Evolutionary conservation across 305 asterid genomes (phyloP).

Genomic region (Stenogyne calaminthoides): DNA sequence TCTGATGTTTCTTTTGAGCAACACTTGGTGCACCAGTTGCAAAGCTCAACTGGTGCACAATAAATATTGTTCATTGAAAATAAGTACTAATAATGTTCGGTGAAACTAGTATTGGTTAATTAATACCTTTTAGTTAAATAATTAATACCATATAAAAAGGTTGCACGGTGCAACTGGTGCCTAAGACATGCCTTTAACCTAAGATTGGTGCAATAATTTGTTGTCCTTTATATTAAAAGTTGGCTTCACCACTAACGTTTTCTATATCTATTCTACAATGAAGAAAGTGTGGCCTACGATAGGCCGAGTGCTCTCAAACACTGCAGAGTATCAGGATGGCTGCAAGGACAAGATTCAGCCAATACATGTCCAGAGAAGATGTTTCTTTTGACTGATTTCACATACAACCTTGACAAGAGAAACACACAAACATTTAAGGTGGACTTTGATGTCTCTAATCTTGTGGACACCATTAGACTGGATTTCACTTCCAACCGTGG

Average conservation of each 20-base stretch:
- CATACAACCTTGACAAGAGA: slow-evolving; percentile 73
- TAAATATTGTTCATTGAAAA: too few species aligned
- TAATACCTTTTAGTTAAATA: too few species aligned
- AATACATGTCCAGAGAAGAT: slow-evolving; percentile 38
- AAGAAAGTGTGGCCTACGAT: slow-evolving; percentile 90
- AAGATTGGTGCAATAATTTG: background rate
- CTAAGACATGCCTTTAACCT: background rate
- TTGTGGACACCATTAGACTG: slow-evolving; percentile 63
- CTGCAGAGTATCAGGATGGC: slow-evolving; percentile 89
- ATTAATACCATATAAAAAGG: too few species aligned
- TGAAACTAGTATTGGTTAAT: too few species aligned
- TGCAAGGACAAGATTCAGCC: slow-evolving; percentile 41
- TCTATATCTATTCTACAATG: slow-evolving; percentile 25
- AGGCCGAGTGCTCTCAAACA: slow-evolving; percentile 91
- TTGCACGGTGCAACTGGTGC: too few species aligned
- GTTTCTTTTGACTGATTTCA: slow-evolving; percentile 64
- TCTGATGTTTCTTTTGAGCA: background rate
- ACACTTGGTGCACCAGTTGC: too few species aligned
- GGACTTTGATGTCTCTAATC: slow-evolving; percentile 45
- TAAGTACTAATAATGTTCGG: too few species aligned
- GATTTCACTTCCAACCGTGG: slow-evolving; percentile 83
- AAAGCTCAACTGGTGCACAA: too few species aligned
- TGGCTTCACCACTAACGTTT: slow-evolving; percentile 15
- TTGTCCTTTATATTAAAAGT: background rate
- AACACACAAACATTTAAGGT: slow-evolving; percentile 75